Evolutionary conservation across 2,329 filamentous ascomycete genomes (phyloP).

Genomic region (Beauveria medogensis): DNA sequence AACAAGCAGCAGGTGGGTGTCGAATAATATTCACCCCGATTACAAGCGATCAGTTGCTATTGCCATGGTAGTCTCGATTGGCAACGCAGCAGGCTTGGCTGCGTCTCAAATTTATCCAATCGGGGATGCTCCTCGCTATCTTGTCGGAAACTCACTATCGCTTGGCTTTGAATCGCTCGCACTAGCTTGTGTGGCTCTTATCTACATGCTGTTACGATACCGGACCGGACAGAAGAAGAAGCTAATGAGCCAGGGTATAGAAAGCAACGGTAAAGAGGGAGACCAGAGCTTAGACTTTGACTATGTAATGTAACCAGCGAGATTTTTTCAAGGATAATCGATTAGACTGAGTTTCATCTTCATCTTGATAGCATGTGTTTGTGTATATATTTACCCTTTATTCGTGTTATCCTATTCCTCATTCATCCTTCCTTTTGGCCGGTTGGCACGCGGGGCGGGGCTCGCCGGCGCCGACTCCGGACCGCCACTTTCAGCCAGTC

Average conservation of each 20-base stretch:
- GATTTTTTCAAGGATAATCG: too few species aligned
- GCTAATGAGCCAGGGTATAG: background rate
- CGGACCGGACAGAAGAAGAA: constrained; percentile 5
- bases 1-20: constrained; percentile 20
- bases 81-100: constrained; percentile 22
- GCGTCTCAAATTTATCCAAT: constrained; percentile 26
- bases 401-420: too few species aligned
- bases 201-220: constrained; percentile 3
- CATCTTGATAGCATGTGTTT: too few species aligned
- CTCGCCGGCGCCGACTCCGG: background rate
- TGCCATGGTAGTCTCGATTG: constrained; percentile 23
- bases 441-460: background rate
- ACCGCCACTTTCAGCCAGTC: background rate
- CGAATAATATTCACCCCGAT: constrained; percentile 26
- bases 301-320: constrained; percentile 1
- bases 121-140: constrained; percentile 23
- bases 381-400: too few species aligned
- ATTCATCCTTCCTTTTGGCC: too few species aligned
- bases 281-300: constrained; percentile 9
- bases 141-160: constrained; percentile 5
- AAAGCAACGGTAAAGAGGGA: constrained; percentile 8
- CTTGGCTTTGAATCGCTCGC: constrained; percentile 4
- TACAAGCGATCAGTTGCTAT: constrained; percentile 24
- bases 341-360: too few species aligned
- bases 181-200: background rate